phyloP scores from a whole-genome alignment of 176 grass and related monocot species.

The Chloris gayana region DNA sequence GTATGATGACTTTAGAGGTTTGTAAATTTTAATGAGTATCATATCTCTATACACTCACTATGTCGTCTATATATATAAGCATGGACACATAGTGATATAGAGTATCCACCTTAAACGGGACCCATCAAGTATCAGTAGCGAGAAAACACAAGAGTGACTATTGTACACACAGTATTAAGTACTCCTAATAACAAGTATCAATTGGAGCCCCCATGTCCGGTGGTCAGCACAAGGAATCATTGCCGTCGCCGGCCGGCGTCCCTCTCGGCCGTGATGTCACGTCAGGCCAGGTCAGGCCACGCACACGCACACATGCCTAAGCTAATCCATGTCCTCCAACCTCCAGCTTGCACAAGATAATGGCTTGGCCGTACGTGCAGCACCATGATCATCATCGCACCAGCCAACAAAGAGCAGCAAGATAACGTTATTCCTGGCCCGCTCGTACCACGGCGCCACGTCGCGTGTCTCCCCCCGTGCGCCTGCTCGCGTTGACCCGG shows the following conservation, averaged over 20 bases:
- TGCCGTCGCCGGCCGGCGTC: background rate
- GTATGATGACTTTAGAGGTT: no score
- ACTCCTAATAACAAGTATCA: background rate
- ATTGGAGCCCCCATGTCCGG: background rate
- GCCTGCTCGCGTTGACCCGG: conserved; percentile 9
- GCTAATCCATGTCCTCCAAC: background rate
- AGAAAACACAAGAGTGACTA: no score
- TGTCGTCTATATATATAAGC: no score
- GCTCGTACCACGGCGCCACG: background rate
- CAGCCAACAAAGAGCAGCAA: background rate
- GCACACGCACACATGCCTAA: background rate
- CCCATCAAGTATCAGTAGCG: no score
- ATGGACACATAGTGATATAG: no score
- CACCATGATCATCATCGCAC: background rate
- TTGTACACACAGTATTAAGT: background rate
- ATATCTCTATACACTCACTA: no score
- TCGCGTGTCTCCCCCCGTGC: background rate
- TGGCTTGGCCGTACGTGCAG: background rate
- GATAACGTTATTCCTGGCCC: background rate
- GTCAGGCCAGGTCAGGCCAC: background rate
- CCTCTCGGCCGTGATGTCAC: background rate
- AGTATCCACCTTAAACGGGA: no score
- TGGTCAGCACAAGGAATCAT: background rate
- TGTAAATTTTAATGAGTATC: no score
- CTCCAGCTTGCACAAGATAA: background rate